phyloP scores from a whole-genome alignment of 257 asterid genomes.

The Ocimum tenuiflorum region DNA sequence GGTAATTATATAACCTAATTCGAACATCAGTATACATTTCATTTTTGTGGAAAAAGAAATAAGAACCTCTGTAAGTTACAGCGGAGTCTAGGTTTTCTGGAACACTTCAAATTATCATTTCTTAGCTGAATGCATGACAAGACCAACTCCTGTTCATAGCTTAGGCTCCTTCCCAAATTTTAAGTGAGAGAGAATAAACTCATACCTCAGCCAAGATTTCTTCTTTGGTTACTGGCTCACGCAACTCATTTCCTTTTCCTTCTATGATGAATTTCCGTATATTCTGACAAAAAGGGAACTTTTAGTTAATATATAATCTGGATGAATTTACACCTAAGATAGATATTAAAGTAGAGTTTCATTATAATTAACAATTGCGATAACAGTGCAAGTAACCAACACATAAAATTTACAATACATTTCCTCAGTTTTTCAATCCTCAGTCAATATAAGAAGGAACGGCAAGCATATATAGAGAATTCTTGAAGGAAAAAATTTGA shows the following conservation, averaged over 20 bases:
- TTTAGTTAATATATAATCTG: neutral
- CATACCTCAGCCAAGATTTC: slow-evolving; percentile 74
- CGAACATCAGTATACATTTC: neutral
- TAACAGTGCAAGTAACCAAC: neutral
- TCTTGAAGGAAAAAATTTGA: neutral
- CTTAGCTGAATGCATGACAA: neutral
- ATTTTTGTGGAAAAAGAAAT: neutral
- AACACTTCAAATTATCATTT: neutral
- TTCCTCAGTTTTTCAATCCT: neutral
- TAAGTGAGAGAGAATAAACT: neutral
- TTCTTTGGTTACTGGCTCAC: slow-evolving; percentile 73
- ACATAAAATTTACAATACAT: neutral
- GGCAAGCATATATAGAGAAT: neutral
- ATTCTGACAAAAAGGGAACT: slow-evolving; percentile 35
- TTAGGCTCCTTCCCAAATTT: neutral
- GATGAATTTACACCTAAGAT: slow-evolving; percentile 1
- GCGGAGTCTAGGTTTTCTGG: neutral
- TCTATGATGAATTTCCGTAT: slow-evolving; percentile 55
- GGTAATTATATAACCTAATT: neutral
- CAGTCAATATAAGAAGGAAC: neutral
- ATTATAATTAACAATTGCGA: neutral
- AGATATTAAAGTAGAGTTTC: neutral
- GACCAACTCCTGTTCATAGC: neutral
- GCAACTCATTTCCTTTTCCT: slow-evolving; percentile 55
- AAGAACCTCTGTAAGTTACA: neutral